Percentiles rank a stretch among this genome's conserved stretches.
Evolutionary conservation across 1,284 basidiomycete species (phyloP).

Genomic region (Tilletia indica): DNA sequence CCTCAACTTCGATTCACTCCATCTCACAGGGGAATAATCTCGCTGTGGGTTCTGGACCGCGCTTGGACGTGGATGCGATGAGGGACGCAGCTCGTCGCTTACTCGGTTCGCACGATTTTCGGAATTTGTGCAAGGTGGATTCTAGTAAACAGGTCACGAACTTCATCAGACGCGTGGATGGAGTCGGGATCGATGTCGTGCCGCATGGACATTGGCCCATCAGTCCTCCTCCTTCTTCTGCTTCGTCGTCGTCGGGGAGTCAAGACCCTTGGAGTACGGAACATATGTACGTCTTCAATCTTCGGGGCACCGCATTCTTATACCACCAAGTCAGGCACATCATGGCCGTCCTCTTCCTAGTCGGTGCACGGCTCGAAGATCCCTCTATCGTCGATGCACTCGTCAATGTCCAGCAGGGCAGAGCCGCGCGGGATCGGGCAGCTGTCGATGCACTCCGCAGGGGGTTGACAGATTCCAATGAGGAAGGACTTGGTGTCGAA

Average conservation of each 20-base stretch:
- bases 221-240: neutral
- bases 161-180: constrained; percentile 68
- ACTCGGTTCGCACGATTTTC: constrained; percentile 89
- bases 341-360: constrained; percentile 84
- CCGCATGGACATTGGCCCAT: constrained; percentile 35
- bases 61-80: constrained; percentile 64
- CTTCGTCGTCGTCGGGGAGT: neutral
- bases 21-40: neutral
- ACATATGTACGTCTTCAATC: constrained; percentile 71
- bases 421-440: constrained; percentile 24
- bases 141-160: constrained; percentile 85
- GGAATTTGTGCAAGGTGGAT: constrained; percentile 94
- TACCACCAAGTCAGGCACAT: constrained; percentile 98
- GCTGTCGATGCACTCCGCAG: constrained; percentile 15
- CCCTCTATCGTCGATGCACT: constrained; percentile 72
- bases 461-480: too few relatives aligned
- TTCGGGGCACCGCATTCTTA: constrained; percentile 83
- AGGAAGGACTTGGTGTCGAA: neutral
- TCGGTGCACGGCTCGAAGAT: constrained; percentile 77
- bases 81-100: constrained; percentile 70
- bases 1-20: constrained; percentile 11
- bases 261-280: constrained; percentile 24
- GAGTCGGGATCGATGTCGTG: constrained; percentile 64
- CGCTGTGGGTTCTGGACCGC: constrained; percentile 19
- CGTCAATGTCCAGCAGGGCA: constrained; percentile 65